Evolutionary conservation across 176 grass and related monocot species (phyloP).

Genomic region (Triticum dicoccoides): DNA sequence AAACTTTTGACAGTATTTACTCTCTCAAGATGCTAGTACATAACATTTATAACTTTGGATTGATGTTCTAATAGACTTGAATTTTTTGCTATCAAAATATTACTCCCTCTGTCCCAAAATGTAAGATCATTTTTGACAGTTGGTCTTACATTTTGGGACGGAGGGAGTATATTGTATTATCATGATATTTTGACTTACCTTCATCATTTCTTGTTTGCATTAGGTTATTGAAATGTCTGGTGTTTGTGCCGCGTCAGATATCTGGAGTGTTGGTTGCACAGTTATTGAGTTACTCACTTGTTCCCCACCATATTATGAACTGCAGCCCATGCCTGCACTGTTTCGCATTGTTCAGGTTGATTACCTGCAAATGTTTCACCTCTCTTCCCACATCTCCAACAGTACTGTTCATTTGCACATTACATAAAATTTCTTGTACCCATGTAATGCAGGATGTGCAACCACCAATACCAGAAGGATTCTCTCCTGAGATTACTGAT

Average conservation of each 20-base stretch:
- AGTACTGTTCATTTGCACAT: background rate
- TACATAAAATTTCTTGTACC: background rate
- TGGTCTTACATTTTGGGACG: too few species aligned
- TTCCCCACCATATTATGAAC: conserved; percentile 95
- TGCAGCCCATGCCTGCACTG: conserved; percentile 99
- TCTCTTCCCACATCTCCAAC: background rate
- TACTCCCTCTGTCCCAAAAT: too few species aligned
- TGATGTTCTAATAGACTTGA: background rate
- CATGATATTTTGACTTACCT: background rate
- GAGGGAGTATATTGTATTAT: too few species aligned
- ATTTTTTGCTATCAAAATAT: background rate
- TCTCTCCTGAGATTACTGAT: conserved; percentile 94
- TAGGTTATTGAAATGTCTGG: conserved; percentile 99
- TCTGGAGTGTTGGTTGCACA: conserved; percentile 99
- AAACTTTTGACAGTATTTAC: background rate
- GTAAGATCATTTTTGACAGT: too few species aligned
- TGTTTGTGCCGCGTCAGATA: conserved; percentile 96
- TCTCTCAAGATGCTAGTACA: background rate
- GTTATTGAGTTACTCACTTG: conserved; percentile 97
- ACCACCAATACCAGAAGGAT: conserved; percentile 91
- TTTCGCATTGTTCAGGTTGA: conserved; percentile 97
- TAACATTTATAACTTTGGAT: background rate
- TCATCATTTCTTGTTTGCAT: conserved; percentile 10
- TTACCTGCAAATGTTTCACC: conserved; percentile 17
- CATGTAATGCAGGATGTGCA: conserved; percentile 74